Conservation (phyloP, 75 land plant genomes). For the Selaginella tamariscina region DNA sequence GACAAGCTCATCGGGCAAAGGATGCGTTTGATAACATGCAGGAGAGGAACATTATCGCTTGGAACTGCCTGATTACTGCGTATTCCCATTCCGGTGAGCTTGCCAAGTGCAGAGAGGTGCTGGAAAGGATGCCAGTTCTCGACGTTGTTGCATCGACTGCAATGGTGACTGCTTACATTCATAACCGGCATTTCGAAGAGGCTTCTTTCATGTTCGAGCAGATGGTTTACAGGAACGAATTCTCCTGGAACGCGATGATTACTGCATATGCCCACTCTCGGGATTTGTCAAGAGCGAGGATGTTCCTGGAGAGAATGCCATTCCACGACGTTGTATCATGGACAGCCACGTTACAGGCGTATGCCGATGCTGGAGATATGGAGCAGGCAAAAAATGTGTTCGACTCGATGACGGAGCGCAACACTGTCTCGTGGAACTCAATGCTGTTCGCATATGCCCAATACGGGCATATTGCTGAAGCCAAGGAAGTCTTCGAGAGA, state of each 20-base stretch:
- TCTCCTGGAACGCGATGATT: background rate
- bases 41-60: background rate
- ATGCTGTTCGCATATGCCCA: slow-evolving; percentile 44
- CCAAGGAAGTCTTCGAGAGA: slow-evolving; percentile 26
- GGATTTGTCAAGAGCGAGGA: background rate
- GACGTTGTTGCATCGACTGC: background rate
- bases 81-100: background rate
- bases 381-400: slow-evolving; percentile 43
- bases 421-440: slow-evolving; percentile 47
- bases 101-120: background rate
- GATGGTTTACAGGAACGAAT: background rate
- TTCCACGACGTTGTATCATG: background rate
- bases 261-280: background rate
- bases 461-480: slow-evolving; percentile 32
- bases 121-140: background rate
- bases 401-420: slow-evolving; percentile 33
- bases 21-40: too few relatives aligned
- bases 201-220: background rate
- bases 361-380: slow-evolving; percentile 14
- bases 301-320: background rate
- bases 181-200: background rate
- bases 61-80: background rate
- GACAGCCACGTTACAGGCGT: background rate
- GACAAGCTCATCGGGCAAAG: too few relatives aligned
- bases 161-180: background rate